These are phyloP conservation scores for Otatea glauca DNA, from an alignment of 176 grass and related monocot species.

Conservation along the genomic window DNA sequence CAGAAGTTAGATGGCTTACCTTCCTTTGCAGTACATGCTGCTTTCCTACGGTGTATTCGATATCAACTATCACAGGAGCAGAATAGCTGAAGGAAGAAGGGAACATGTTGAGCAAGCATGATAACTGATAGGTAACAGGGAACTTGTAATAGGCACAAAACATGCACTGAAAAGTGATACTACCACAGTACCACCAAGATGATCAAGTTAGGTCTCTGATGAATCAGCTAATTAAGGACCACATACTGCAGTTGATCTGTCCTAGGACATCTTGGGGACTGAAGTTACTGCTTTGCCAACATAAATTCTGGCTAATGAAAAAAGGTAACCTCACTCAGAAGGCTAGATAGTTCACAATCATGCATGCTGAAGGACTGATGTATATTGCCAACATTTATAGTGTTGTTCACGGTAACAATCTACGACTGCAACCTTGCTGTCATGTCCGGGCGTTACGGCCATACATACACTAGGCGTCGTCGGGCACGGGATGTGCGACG, in stretches of 20 bases:
- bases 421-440: background rate
- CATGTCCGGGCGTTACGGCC: too few species aligned
- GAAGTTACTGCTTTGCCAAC: background rate
- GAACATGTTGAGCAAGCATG: conserved; percentile 34
- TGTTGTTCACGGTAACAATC: background rate
- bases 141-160: conserved; percentile 1
- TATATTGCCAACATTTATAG: conserved; percentile 1
- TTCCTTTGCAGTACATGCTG: conserved; percentile 26
- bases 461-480: too few species aligned
- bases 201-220: conserved; percentile 5
- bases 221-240: conserved; percentile 13
- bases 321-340: background rate
- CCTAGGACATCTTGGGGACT: conserved; percentile 15
- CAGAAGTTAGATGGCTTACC: conserved; percentile 33
- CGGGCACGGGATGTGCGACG: too few species aligned
- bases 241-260: background rate
- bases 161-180: background rate
- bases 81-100: conserved; percentile 63
- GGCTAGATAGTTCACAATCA: background rate
- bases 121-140: conserved; percentile 16
- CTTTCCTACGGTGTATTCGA: conserved; percentile 74
- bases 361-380: background rate
- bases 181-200: background rate
- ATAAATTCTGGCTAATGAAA: conserved; percentile 7
- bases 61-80: conserved; percentile 71